Evolutionary conservation across 2,329 filamentous ascomycete species (phyloP).

Genomic region (Clonostachys sp.): DNA sequence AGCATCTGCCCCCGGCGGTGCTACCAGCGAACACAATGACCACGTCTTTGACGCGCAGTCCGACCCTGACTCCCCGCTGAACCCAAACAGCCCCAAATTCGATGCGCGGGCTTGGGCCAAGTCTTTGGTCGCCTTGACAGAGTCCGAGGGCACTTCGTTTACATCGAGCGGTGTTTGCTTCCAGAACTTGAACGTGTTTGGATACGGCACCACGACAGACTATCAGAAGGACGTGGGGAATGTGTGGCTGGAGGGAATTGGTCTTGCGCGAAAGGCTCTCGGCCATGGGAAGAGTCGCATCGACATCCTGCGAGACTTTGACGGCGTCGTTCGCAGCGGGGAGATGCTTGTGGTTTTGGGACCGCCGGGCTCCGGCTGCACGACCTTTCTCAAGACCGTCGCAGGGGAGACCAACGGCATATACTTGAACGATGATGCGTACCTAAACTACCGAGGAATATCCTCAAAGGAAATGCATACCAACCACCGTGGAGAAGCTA

Average conservation of each 20-base stretch:
- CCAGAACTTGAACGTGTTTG: constrained; percentile 38
- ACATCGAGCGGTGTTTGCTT: constrained; percentile 29
- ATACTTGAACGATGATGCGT: constrained; percentile 49
- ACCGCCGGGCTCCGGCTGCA: constrained; percentile 52
- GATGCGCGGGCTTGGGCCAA: constrained; percentile 33
- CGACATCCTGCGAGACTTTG: constrained; percentile 43
- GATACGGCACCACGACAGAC: constrained; percentile 41
- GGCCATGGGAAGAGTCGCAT: constrained; percentile 12
- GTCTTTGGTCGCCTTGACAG: constrained; percentile 13
- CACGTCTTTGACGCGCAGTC: background rate
- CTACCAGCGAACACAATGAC: too few relatives aligned
- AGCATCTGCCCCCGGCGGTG: too few relatives aligned
- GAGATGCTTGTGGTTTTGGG: constrained; percentile 55
- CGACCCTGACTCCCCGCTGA: constrained; percentile 33
- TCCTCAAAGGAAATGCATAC: constrained; percentile 52
- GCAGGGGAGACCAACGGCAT: constrained; percentile 61
- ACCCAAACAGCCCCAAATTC: constrained; percentile 45
- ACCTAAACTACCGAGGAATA: constrained; percentile 61
- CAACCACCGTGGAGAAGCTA: constrained; percentile 52
- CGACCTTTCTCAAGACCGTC: constrained; percentile 56
- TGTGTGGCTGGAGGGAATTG: constrained; percentile 3
- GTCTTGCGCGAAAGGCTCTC: too few relatives aligned
- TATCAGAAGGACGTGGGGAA: constrained; percentile 38
- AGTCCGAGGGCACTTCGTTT: constrained; percentile 16
- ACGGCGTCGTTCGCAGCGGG: constrained; percentile 47